phyloP scores from a whole-genome alignment of 1,139 yeast genomes.

The Yamadazyma songkhlaensis region DNA sequence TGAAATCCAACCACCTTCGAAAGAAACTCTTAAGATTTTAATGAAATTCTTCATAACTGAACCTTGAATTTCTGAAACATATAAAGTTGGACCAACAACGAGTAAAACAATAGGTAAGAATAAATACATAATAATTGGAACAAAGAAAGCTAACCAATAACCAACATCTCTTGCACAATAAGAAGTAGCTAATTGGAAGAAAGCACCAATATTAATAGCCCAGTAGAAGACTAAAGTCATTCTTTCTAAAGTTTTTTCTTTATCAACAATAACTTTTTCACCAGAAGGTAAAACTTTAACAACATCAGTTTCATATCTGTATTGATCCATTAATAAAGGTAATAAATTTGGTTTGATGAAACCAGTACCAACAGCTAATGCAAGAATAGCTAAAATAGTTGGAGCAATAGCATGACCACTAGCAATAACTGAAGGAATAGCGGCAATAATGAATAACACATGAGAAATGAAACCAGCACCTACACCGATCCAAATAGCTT shows the following conservation, averaged over 20 bases:
- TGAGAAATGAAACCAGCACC: constrained; percentile 38
- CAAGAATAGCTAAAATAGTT: constrained; percentile 33
- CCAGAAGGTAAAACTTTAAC: constrained; percentile 60
- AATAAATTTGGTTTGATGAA: constrained; percentile 51
- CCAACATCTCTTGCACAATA: constrained; percentile 68
- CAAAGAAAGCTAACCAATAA: constrained; percentile 72
- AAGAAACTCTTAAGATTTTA: constrained; percentile 40
- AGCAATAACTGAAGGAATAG: constrained; percentile 36
- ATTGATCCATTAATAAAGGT: constrained; percentile 53
- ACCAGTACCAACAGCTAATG: constrained; percentile 46
- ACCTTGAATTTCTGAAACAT: constrained; percentile 41
- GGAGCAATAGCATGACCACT: constrained; percentile 33
- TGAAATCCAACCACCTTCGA: constrained; percentile 36
- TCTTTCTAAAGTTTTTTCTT: constrained; percentile 68
- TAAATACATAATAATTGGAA: constrained; percentile 52
- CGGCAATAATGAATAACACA: constrained; percentile 37
- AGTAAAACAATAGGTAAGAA: constrained; percentile 46
- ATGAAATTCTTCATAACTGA: constrained; percentile 45
- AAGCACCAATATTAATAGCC: constrained; percentile 78
- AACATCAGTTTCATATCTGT: constrained; percentile 52
- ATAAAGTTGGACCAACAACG: constrained; percentile 35
- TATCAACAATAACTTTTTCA: constrained; percentile 68
- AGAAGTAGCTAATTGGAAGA: constrained; percentile 75
- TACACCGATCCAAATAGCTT: constrained; percentile 42
- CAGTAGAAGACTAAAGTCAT: constrained; percentile 76